Conservation (phyloP, 768 basidiomycete genomes). For the Psilocybe azurescens region DNA sequence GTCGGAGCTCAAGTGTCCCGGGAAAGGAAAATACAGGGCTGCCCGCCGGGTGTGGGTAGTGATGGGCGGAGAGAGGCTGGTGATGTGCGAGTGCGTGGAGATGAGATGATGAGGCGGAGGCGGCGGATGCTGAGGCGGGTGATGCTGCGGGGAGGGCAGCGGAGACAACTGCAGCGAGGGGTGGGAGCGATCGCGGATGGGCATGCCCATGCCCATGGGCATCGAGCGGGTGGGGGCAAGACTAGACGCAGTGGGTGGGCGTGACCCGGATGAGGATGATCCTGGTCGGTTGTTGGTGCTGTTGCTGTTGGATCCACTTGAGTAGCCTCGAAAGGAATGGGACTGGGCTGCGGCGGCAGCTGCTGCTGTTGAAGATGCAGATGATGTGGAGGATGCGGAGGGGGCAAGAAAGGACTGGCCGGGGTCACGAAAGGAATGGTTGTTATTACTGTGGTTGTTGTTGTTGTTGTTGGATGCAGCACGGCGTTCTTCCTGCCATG, state of each 20-base stretch:
- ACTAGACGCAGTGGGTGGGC: too few relatives aligned
- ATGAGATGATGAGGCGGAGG: conserved; percentile 43
- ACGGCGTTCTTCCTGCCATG: conserved; percentile 17
- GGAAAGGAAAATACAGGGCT: conserved; percentile 63
- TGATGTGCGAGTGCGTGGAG: conserved; percentile 24
- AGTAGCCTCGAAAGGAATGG: conserved; percentile 65
- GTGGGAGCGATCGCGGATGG: conserved; percentile 66
- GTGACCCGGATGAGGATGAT: not conserved
- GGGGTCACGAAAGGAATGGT: conserved; percentile 81
- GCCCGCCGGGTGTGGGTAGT: conserved; percentile 37
- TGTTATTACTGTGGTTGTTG: too few relatives aligned
- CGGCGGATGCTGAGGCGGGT: conserved; percentile 70
- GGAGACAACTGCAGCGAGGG: conserved; percentile 80
- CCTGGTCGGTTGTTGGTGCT: conserved; percentile 18
- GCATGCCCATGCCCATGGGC: conserved; percentile 72
- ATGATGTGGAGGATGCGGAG: conserved; percentile 20
- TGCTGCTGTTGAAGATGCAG: conserved; percentile 36
- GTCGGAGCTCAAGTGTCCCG: conserved; percentile 51
- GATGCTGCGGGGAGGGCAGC: conserved; percentile 57
- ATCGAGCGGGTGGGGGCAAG: conserved; percentile 64
- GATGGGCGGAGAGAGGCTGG: conserved; percentile 37
- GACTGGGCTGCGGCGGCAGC: conserved; percentile 40
- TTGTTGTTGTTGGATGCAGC: too few relatives aligned
- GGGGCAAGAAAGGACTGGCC: conserved; percentile 79
- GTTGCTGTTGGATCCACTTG: conserved; percentile 18